Conservation (phyloP, 2,329 filamentous ascomycete species). For the Ustilaginoidea virens region DNA sequence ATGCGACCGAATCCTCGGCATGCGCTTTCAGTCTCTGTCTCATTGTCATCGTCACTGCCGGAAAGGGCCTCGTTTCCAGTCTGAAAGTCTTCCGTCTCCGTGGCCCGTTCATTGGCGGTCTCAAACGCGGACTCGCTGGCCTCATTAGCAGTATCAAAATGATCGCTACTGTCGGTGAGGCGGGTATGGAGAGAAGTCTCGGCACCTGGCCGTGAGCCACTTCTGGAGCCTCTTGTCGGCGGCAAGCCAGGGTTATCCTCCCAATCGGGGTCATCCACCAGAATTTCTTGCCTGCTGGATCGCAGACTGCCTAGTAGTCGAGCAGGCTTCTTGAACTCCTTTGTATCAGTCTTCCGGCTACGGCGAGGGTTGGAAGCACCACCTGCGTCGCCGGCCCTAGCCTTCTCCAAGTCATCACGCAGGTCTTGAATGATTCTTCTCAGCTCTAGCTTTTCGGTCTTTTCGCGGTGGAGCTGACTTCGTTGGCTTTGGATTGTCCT, state of each 20-base stretch:
- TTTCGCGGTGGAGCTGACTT: slow-evolving; percentile 89
- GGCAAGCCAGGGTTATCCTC: slow-evolving; percentile 52
- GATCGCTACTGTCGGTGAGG: slow-evolving; percentile 41
- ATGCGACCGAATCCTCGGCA: slow-evolving; percentile 27
- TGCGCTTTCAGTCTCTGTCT: slow-evolving; percentile 75
- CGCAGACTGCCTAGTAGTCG: slow-evolving; percentile 64
- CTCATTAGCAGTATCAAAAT: slow-evolving; percentile 73
- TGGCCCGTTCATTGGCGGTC: slow-evolving; percentile 62
- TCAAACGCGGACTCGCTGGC: slow-evolving; percentile 49
- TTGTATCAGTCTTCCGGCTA: slow-evolving; percentile 47
- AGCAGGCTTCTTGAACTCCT: slow-evolving; percentile 64
- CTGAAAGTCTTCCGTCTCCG: slow-evolving; percentile 89
- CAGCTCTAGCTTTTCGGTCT: slow-evolving; percentile 94
- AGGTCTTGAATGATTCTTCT: slow-evolving; percentile 91
- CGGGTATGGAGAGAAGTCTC: slow-evolving; percentile 12
- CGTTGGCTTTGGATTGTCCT: slow-evolving; percentile 93
- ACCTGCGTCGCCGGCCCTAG: slow-evolving; percentile 37
- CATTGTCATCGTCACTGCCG: slow-evolving; percentile 66
- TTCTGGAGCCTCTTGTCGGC: slow-evolving; percentile 10
- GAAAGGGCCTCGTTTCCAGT: slow-evolving; percentile 70
- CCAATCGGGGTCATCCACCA: slow-evolving; percentile 73
- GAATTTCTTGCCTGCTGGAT: slow-evolving; percentile 60
- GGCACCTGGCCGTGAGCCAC: slow-evolving; percentile 7
- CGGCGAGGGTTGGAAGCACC: slow-evolving; percentile 35
- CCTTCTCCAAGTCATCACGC: slow-evolving; percentile 73